These are phyloP conservation scores for Acanthamoeba royreba DNA, from an alignment of 208 protist genomes.

Conservation along the genomic window DNA sequence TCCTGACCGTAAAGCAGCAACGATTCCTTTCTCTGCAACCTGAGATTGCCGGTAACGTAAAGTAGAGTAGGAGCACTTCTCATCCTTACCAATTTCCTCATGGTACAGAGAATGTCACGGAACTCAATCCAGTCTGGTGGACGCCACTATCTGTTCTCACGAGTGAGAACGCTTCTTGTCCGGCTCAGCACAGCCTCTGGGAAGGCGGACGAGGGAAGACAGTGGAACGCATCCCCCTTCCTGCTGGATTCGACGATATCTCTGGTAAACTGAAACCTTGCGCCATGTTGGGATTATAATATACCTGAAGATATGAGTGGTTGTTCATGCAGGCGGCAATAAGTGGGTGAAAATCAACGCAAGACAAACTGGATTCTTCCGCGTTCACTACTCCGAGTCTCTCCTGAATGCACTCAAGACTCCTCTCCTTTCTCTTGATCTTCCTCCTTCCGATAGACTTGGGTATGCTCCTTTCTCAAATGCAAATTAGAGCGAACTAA, in stretches of 20 bases:
- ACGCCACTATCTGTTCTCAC: neutral
- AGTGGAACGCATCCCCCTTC: constrained; percentile 2
- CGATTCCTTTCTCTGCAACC: neutral
- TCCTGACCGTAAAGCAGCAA: neutral
- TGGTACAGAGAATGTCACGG: neutral
- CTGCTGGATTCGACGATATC: neutral
- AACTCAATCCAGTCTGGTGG: constrained; percentile 16
- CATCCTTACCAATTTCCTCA: neutral
- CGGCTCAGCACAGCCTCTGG: neutral
- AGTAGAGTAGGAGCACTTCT: neutral
- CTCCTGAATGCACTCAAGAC: neutral
- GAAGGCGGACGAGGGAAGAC: neutral
- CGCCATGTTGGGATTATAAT: neutral
- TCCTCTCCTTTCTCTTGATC: neutral
- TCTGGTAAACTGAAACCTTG: neutral
- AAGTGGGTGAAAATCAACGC: constrained; percentile 39
- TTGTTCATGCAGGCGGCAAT: neutral
- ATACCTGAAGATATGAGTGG: neutral
- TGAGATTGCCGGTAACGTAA: neutral
- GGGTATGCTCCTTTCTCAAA: neutral
- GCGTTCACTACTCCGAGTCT: constrained; percentile 1
- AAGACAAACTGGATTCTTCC: constrained; percentile 28
- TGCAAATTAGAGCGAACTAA: neutral
- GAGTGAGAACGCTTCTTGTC: neutral
- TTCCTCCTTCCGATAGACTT: neutral